Evolutionary conservation across 2,329 filamentous ascomycete species (phyloP).

Genomic region (Fusarium metavorans): DNA sequence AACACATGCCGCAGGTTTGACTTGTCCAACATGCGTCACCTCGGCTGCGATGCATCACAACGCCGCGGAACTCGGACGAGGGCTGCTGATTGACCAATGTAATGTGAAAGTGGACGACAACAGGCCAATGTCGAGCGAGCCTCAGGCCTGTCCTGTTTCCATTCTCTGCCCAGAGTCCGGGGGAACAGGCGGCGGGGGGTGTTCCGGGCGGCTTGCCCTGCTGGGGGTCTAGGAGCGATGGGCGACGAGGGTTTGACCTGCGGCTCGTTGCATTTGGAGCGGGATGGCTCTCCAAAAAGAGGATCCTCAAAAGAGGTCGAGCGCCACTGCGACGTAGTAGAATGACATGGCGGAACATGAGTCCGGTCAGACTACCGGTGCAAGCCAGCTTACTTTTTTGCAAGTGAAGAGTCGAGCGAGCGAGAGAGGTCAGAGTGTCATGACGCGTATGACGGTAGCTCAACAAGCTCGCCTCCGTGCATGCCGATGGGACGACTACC

Average conservation of each 20-base stretch:
- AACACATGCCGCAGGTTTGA: conserved; percentile 32
- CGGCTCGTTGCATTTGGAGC: conserved; percentile 29
- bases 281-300: neutral
- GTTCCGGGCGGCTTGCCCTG: conserved; percentile 8
- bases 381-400: neutral
- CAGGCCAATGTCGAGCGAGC: conserved; percentile 17
- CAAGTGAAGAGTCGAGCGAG: neutral
- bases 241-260: conserved; percentile 26
- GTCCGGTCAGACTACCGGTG: neutral
- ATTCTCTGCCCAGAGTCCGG: conserved; percentile 17
- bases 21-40: conserved; percentile 14
- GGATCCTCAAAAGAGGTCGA: neutral
- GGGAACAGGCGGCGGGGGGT: conserved; percentile 23
- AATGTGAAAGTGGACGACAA: conserved; percentile 16
- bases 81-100: conserved; percentile 20
- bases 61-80: conserved; percentile 10
- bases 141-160: conserved; percentile 24
- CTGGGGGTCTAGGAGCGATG: neutral
- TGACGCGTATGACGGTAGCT: neutral
- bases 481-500: conserved; percentile 1
- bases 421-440: neutral
- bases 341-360: neutral
- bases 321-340: neutral
- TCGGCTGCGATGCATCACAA: conserved; percentile 29
- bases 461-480: conserved; percentile 13